These are phyloP conservation scores for Colletotrichum sp. DNA, from an alignment of 2,329 filamentous ascomycete genomes.

Conservation along the genomic window DNA sequence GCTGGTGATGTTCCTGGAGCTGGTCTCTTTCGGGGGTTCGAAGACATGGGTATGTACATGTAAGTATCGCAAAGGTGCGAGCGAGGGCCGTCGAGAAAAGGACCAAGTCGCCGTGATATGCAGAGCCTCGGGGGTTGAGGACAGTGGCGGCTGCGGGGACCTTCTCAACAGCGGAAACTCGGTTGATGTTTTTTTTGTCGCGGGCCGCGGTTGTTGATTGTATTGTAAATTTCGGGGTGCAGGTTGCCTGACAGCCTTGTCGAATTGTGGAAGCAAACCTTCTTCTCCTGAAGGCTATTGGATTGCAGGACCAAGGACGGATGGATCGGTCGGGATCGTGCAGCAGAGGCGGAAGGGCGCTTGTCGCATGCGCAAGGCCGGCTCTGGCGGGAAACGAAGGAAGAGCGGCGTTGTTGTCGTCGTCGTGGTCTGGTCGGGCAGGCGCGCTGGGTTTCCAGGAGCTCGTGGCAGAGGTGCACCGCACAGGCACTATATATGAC, in stretches of 20 bases:
- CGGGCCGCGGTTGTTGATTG: neutral
- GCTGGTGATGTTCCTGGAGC: conserved; percentile 75
- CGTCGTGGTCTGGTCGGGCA: neutral
- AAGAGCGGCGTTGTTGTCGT: neutral
- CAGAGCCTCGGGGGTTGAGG: neutral
- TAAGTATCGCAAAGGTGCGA: neutral
- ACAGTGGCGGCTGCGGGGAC: neutral
- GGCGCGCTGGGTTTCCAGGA: neutral
- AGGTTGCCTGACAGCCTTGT: conserved; percentile 3
- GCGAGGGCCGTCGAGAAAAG: neutral
- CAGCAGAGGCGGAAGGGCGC: neutral
- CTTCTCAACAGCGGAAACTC: neutral
- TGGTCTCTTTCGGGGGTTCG: conserved; percentile 71
- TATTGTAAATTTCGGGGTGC: neutral
- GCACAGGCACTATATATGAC: neutral
- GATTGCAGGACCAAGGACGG: neutral
- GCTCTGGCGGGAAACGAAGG: neutral
- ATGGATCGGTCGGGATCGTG: neutral
- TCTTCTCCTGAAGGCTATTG: neutral
- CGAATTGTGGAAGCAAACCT: neutral
- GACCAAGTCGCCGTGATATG: conserved; percentile 4
- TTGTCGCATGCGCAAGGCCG: neutral
- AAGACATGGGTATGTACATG: conserved; percentile 46
- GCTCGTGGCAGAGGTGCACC: neutral
- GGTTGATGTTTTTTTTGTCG: neutral